These are phyloP conservation scores for Aspergillus caelatus DNA, from an alignment of 2,329 filamentous ascomycete genomes.

Conservation along the genomic window DNA sequence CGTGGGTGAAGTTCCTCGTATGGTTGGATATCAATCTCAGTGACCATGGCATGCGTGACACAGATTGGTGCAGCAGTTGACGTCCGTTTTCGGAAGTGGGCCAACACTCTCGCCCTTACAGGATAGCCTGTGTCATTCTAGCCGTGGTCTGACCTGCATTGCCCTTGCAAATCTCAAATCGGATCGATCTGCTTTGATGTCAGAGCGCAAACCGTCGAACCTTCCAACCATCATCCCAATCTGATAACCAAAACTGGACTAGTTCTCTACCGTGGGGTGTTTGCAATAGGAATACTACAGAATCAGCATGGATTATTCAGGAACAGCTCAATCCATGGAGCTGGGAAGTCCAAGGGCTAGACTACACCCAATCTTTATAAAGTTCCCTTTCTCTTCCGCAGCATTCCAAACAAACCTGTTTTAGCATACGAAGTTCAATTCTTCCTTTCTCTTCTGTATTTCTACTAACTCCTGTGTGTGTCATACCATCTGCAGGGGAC, in stretches of 20 bases:
- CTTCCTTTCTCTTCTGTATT: not conserved
- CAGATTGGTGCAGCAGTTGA: not conserved
- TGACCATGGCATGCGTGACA: not conserved
- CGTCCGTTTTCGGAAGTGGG: not conserved
- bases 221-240: not conserved
- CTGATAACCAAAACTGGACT: constrained; percentile 3
- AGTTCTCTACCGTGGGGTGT: constrained; percentile 5
- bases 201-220: not conserved
- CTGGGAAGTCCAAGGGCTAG: not conserved
- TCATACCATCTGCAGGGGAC: constrained; percentile 10
- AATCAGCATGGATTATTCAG: constrained; percentile 10
- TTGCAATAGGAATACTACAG: constrained; percentile 6
- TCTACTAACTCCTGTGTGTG: not conserved
- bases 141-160: not conserved
- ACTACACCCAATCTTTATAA: not conserved
- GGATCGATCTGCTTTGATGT: constrained; percentile 1
- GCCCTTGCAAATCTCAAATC: constrained; percentile 1
- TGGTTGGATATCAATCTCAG: constrained; percentile 7
- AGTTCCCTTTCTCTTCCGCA: not conserved
- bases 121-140: not conserved
- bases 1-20: constrained; percentile 1
- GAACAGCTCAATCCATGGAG: constrained; percentile 5
- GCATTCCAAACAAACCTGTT: constrained; percentile 1
- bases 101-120: not conserved
- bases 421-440: not conserved